Percentiles rank a stretch among this genome's conserved stretches.
Evolutionary conservation across 169 alveolate species (phyloP).

Genomic region (Eimeria zaria): DNA sequence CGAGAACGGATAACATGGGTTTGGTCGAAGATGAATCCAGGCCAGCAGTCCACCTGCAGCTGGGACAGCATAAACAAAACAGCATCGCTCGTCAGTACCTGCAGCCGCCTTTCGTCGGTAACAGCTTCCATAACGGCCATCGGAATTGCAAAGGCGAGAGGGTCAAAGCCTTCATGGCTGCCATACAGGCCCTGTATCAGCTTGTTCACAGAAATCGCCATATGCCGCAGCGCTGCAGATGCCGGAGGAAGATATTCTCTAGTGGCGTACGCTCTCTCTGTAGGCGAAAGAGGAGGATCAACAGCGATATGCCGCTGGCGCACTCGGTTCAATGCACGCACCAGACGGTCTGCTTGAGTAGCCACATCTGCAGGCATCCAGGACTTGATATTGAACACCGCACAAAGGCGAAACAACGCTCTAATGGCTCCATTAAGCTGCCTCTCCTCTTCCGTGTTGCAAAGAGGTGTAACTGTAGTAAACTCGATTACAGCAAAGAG

Average conservation of each 20-base stretch:
- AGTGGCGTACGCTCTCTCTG: not conserved
- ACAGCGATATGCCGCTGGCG: not conserved
- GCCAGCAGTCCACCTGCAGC: not conserved
- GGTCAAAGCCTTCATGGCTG: not conserved
- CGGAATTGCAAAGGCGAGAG: no score
- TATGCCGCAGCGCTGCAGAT: not conserved
- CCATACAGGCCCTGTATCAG: not conserved
- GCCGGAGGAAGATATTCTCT: not conserved
- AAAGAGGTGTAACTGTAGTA: not conserved
- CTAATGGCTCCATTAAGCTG: not conserved
- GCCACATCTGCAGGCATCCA: not conserved
- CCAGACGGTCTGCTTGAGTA: not conserved
- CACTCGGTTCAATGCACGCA: not conserved
- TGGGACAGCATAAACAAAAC: not conserved
- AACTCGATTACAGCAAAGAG: not conserved
- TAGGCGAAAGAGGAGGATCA: not conserved
- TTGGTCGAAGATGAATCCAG: not conserved
- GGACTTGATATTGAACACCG: not conserved
- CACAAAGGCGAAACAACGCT: not conserved
- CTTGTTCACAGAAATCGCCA: not conserved
- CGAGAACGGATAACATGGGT: not conserved
- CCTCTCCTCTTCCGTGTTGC: not conserved
- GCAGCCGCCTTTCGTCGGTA: not conserved
- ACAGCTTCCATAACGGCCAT: not conserved
- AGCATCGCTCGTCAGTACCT: not conserved